Conservation (phyloP, 2,329 filamentous ascomycete genomes). For the Trichoderma sp. region DNA sequence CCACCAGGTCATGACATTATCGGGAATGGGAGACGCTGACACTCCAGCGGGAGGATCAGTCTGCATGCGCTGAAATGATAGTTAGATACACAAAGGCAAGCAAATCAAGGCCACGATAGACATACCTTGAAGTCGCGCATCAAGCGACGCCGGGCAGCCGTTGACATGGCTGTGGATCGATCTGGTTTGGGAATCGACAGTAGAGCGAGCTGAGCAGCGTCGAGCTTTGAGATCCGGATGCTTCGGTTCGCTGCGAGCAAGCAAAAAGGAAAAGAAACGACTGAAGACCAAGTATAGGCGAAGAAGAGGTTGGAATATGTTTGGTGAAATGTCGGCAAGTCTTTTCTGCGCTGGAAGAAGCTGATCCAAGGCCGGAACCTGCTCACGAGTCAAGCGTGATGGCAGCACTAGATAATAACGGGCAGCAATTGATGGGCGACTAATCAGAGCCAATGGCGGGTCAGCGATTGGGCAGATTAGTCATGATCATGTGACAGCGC, state of each 20-base stretch:
- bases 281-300: background rate
- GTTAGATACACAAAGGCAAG: slow-evolving; percentile 28
- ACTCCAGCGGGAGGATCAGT: slow-evolving; percentile 96
- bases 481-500: slow-evolving; percentile 24
- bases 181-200: slow-evolving; percentile 10
- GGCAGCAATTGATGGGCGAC: slow-evolving; percentile 1
- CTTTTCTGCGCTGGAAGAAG: background rate
- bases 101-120: slow-evolving; percentile 21
- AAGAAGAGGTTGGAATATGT: background rate
- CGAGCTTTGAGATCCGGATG: background rate
- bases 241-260: background rate
- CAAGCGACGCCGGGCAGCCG: slow-evolving; percentile 88
- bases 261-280: background rate
- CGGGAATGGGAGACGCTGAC: slow-evolving; percentile 91
- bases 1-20: slow-evolving; percentile 97
- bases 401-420: slow-evolving; percentile 5
- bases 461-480: background rate
- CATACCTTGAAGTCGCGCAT: slow-evolving; percentile 99
- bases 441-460: slow-evolving; percentile 10
- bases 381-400: slow-evolving; percentile 26
- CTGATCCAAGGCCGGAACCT: slow-evolving; percentile 12
- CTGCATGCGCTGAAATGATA: slow-evolving; percentile 81
- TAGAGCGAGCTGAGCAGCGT: background rate
- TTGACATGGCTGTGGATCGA: slow-evolving; percentile 65
- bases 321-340: background rate